Evolutionary conservation across 768 basidiomycete genomes (phyloP), one percentile per base, ranked within the genome.

Genomic region (Kwoniella sp.): DNA sequence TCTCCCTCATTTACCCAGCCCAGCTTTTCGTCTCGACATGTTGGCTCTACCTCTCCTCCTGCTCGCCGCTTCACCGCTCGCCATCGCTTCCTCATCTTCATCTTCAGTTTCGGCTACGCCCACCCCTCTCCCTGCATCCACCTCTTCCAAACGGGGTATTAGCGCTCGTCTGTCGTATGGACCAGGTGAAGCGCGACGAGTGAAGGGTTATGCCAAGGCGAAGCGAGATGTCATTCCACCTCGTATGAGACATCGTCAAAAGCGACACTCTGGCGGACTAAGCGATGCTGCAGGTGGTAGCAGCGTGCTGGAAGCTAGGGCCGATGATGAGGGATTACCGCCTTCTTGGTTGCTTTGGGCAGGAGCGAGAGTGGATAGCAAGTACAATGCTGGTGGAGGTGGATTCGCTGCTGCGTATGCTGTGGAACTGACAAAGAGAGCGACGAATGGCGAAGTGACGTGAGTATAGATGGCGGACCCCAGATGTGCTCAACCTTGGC

Each of bases 301-400:
- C 49, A 29, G 21, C 3, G 37, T 7, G 13, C 15, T 67, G 29
- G 48, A 53, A 15, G 51, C 37, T 2, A 67, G 65, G 29, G 60
- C 33, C 10, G 54, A 64, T 22, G 65, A 62, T 26, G 64, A 59
- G 24, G 65, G 59, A 27, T 50, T 67, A 48, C 62, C 62, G 4
- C 49, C 62, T 4, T 48, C 44, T 46, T 79, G 78, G 78, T 56
- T 79, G 36, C 58, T 79, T 17, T 60, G 67, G 24, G 78, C 76
- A 22, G 74, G 64, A 36, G 73, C 72, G 10, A 71, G 70, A 54
- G 48, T 79, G 8, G 73, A 78, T 53, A 59, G 64, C 13, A 70
- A 71, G 44, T 79, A 79, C 54, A 75, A 76, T 51, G 60, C 29
- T 5, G 75, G 68, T 4, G 37, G 50, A 0, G 75, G 75, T 4